phyloP scores from a whole-genome alignment of 2,329 filamentous ascomycete species.

The Volutella citrinella region DNA sequence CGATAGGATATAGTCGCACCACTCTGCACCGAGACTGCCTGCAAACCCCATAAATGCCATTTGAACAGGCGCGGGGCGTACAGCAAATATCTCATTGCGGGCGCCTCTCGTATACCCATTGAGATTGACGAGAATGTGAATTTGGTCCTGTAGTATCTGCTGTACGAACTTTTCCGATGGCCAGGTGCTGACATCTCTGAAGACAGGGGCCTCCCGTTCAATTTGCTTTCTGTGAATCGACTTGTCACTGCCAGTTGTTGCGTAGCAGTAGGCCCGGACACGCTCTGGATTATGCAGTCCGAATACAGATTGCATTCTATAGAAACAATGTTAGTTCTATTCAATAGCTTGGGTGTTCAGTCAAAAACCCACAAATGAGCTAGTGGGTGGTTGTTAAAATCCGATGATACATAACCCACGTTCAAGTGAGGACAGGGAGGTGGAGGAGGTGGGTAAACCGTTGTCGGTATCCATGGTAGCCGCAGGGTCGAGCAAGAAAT shows the following conservation, averaged over 20 bases:
- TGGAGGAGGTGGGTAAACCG: conserved; percentile 79
- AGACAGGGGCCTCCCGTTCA: conserved; percentile 86
- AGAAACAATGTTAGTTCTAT: too few relatives aligned
- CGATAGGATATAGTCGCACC: conserved; percentile 96
- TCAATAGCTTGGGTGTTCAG: too few relatives aligned
- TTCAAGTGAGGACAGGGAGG: conserved; percentile 83
- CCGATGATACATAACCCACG: conserved; percentile 93
- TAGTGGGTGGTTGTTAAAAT: conserved; percentile 97
- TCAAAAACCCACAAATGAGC: conserved; percentile 67
- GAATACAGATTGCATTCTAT: conserved; percentile 94
- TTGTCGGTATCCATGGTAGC: conserved; percentile 78
- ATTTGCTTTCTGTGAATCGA: conserved; percentile 91
- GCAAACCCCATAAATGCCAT: conserved; percentile 99
- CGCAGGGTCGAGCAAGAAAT: conserved; percentile 89
- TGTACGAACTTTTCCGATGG: conserved; percentile 77
- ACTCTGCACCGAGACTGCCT: conserved; percentile 91
- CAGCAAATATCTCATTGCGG: conserved; percentile 96
- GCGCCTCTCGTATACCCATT: conserved; percentile 97
- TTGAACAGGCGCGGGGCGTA: conserved; percentile 88
- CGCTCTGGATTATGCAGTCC: conserved; percentile 74
- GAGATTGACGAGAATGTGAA: conserved; percentile 95
- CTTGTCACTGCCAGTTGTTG: conserved; percentile 86
- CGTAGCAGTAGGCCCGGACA: conserved; percentile 89
- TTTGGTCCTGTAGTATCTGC: conserved; percentile 82
- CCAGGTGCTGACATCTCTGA: conserved; percentile 86